Evolutionary conservation across 2,329 filamentous ascomycete species (phyloP), one percentile per base, ranked within the genome.

Genomic region (Alternaria viburni): DNA sequence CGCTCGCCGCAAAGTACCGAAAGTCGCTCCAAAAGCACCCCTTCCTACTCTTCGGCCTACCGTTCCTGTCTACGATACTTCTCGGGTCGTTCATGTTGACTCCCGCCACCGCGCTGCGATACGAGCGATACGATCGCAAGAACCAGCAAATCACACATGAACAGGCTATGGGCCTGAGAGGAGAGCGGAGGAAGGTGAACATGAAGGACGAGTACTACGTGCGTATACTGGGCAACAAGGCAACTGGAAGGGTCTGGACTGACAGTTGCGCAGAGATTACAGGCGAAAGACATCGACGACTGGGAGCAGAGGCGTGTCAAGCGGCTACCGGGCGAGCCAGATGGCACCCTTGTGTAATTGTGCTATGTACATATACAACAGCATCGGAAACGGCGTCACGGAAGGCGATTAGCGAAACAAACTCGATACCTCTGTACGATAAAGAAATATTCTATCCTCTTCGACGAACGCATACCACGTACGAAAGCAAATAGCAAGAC

Each of bases 281-380:
- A 93, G 71, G 92, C 92, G 30, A 97, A 96, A 80, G 96, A 98
- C 77, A 83, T 98, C 65, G 95, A 99, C 75, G 88, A 93, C 76
- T 99, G 96, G 96, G 95, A 98, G 79, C 96, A 98, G 82, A 96
- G 96, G 82, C 89, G 96, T 57, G 93, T 98, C 11, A 89, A 97
- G 83, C 86, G 96, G 77, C 86, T 97, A 64, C 90, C 92, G 19
- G 96, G 96, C 69, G 96, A 99, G 81, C 91, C 88, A 64, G 95
- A 99, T 79, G 95, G 95, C 32, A 87, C 92, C 54, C 79, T 97
- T 69, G 75, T 79, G 44, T 78, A 43, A 71, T 3, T 12, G 12
- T 30, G n/a, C 13, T 3, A 43, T 30, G 30, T 17, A 54, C 9
- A 23, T 28, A 47, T 23, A 23, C 13, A 2, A 36, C 11, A 60